These are phyloP conservation scores for Epichloe glyceriae DNA, from an alignment of 2,329 filamentous ascomycete species.

Conservation along the genomic window DNA sequence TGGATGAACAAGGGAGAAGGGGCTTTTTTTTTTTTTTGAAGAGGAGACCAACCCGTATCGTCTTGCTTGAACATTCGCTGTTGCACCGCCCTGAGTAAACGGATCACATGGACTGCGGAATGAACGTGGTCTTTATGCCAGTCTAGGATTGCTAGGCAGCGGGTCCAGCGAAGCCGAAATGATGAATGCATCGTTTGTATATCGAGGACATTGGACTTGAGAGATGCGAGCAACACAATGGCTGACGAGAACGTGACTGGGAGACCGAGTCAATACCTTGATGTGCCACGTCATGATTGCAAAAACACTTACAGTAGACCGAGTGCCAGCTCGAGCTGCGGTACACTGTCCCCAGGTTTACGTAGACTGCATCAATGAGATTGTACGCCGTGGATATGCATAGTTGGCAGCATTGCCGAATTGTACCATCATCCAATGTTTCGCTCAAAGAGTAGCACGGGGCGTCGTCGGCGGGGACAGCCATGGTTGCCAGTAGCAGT, in stretches of 20 bases:
- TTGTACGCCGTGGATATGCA: constrained; percentile 1
- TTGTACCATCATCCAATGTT: background rate
- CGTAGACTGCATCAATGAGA: constrained; percentile 1
- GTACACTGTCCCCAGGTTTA: background rate
- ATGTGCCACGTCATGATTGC: background rate
- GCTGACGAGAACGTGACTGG: constrained; percentile 1
- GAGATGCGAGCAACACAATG: background rate
- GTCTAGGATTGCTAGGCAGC: background rate
- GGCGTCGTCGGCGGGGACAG: background rate
- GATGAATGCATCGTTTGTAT: background rate
- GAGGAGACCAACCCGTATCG: background rate
- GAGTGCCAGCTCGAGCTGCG: constrained; percentile 4
- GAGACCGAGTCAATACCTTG: background rate
- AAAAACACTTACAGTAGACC: background rate
- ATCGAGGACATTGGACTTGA: background rate
- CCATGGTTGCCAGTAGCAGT: background rate
- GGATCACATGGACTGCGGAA: background rate
- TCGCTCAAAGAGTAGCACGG: background rate
- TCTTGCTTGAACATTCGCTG: constrained; percentile 1
- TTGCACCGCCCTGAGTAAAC: background rate
- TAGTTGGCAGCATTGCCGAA: constrained; percentile 1
- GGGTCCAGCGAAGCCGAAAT: constrained; percentile 1
- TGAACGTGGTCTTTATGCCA: background rate
- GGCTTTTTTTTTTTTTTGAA: background rate
- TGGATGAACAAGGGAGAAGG: background rate